Percentiles rank a stretch among this genome's conserved stretches.
Conservation (phyloP, 2,329 filamentous ascomycete genomes). For the Aureobasidium sp. region DNA sequence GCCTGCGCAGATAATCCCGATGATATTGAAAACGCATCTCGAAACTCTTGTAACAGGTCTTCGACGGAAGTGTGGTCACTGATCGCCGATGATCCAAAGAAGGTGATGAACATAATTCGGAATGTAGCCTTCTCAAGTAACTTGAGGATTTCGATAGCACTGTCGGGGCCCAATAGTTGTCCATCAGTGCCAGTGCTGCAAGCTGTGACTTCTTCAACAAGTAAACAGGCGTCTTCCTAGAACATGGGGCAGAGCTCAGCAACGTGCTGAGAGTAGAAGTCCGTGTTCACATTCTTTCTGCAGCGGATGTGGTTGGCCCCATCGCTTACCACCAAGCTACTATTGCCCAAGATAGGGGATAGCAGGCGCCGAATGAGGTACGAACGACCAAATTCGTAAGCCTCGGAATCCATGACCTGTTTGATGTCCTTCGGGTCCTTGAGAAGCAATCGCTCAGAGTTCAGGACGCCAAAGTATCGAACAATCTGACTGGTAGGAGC, state of each 20-base stretch:
- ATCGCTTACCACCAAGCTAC: background rate
- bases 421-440: slow-evolving; percentile 3
- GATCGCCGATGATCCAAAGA: background rate
- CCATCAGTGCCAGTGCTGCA: background rate
- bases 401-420: slow-evolving; percentile 3
- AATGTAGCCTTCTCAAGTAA: background rate
- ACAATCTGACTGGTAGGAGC: background rate
- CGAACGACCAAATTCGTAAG: slow-evolving; percentile 7
- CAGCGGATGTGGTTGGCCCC: background rate
- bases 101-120: background rate
- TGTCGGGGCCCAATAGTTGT: background rate
- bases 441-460: slow-evolving; percentile 3
- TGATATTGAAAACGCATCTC: slow-evolving; percentile 3
- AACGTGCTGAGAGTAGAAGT: background rate
- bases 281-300: background rate
- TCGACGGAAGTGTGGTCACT: background rate
- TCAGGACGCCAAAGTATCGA: slow-evolving; percentile 7
- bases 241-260: background rate
- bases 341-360: slow-evolving; percentile 1
- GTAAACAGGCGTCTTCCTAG: background rate
- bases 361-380: slow-evolving; percentile 8
- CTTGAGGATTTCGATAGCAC: background rate
- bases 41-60: background rate
- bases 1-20: background rate
- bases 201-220: background rate